phyloP scores from a whole-genome alignment of 108 stramenopile genomes.

The Cyclotella baltica region DNA sequence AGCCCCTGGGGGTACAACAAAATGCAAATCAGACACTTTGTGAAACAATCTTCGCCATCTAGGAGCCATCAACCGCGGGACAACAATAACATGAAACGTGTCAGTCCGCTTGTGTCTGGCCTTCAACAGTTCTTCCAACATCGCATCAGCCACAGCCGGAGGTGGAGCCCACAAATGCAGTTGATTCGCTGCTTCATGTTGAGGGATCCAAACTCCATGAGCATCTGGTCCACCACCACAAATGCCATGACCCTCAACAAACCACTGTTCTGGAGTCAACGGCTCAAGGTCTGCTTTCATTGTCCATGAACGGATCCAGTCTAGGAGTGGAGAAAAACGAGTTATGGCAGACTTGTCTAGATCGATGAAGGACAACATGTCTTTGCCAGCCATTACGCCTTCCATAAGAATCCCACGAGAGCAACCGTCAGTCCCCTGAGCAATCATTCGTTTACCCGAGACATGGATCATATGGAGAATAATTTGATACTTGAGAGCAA shows the following conservation, averaged over 20 bases:
- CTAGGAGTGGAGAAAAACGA: conserved; percentile 25
- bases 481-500: background rate
- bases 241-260: conserved; percentile 32
- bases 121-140: conserved; percentile 42
- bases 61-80: conserved; percentile 20
- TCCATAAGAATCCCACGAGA: conserved; percentile 21
- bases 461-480: conserved; percentile 30
- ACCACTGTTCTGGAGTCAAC: conserved; percentile 25
- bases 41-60: conserved; percentile 31
- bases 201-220: conserved; percentile 40
- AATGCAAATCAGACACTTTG: conserved; percentile 35
- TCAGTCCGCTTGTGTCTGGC: conserved; percentile 46
- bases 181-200: background rate
- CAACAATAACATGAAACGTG: conserved; percentile 28
- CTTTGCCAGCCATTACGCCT: conserved; percentile 27
- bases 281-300: background rate
- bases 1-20: conserved; percentile 12
- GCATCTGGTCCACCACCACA: conserved; percentile 6
- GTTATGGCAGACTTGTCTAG: conserved; percentile 26
- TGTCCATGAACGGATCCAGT: conserved; percentile 18
- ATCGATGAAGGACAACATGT: conserved; percentile 11
- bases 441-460: conserved; percentile 38
- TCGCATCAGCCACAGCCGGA: conserved; percentile 28
- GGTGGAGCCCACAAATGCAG: conserved; percentile 39
- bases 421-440: conserved; percentile 35